Evolutionary conservation across 352 stramenopile species (phyloP), one percentile per base, ranked within the genome.

Genomic region (Globisporangium cederbergense): DNA sequence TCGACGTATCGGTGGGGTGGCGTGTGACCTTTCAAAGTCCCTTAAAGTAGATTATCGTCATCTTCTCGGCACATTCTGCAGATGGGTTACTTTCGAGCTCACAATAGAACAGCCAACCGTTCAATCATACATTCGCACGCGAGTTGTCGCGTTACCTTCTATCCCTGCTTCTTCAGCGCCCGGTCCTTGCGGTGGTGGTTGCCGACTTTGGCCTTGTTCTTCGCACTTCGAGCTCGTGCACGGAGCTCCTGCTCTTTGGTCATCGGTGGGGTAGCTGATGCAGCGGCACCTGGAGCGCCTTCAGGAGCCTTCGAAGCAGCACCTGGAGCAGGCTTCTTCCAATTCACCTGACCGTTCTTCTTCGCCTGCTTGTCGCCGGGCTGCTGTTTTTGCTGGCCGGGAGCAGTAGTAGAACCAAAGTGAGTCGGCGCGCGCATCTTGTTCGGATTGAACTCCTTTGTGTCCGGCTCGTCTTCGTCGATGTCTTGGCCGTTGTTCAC

Each of bases 131-230:
- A 40, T 40, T 40, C 34, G 11, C 11, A 13, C 34, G 34, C 34
- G 11, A 40, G 34, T 40, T 40, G 34, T 13, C 34, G 34, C 11
- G 7, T 14, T 40, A 40, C 14, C 38, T 20, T 32, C 58, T 66
- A 66, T 13, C 61, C 61, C 38, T 68, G 63, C 57, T 95, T 95
- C 71, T 92, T 92, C 32, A 91, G 70, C 9, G 86, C 86, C 10
- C 85, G 81, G 51, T 93, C 86, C 63, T 95, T 95, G 52, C 86
- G 86, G 64, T 93, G 72, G 67, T 95, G 86, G 57, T 95, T 95
- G 0, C 67, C 83, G 13, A 90, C 69, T 46, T 91, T 93, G 8
- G 79, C 76, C 70, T 95, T 95, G 80, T 92, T 93, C 73, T 84
- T 87, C 40, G 78, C 67, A 62, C 81, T 87, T 20, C 76, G 65